These are phyloP conservation scores for Forsythia viridissima DNA, from an alignment of 257 asterid genomes.

Conservation along the genomic window DNA sequence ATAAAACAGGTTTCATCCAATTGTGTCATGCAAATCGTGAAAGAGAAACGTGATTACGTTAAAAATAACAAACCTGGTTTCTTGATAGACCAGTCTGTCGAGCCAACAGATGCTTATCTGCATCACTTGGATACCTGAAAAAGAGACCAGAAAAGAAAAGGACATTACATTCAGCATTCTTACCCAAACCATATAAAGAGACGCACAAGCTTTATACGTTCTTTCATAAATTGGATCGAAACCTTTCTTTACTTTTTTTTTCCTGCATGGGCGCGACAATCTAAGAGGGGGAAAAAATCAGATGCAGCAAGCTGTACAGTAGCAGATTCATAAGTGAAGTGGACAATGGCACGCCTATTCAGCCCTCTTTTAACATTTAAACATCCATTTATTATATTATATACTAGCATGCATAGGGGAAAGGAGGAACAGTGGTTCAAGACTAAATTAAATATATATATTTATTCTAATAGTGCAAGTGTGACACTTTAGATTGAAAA, in stretches of 20 bases:
- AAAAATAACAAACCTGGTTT: slow-evolving; percentile 65
- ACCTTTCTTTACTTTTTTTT: slow-evolving; percentile 2
- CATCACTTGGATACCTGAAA: slow-evolving; percentile 99
- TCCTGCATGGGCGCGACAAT: slow-evolving; percentile 65
- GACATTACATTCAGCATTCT: slow-evolving; percentile 49
- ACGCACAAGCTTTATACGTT: slow-evolving; percentile 35
- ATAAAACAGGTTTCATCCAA: not conserved
- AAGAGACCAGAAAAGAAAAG: slow-evolving; percentile 56
- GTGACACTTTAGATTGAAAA: not conserved
- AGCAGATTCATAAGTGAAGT: slow-evolving; percentile 36
- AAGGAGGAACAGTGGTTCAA: not conserved
- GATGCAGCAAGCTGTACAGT: slow-evolving; percentile 30
- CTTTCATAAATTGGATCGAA: slow-evolving; percentile 20
- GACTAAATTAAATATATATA: no score
- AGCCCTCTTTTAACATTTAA: slow-evolving; percentile 5
- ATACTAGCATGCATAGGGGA: not conserved
- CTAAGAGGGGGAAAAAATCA: slow-evolving; percentile 41
- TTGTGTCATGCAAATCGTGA: not conserved
- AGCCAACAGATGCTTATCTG: slow-evolving; percentile 98
- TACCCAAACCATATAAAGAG: slow-evolving; percentile 47
- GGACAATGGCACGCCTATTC: slow-evolving; percentile 41
- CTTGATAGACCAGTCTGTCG: slow-evolving; percentile 98
- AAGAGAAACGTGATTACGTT: not conserved
- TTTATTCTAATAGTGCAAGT: no score
- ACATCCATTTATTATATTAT: slow-evolving; percentile 22